Base-by-base conservation (phyloP, 495 filamentous ascomycete species). In the Evernia prunastri region DNA sequence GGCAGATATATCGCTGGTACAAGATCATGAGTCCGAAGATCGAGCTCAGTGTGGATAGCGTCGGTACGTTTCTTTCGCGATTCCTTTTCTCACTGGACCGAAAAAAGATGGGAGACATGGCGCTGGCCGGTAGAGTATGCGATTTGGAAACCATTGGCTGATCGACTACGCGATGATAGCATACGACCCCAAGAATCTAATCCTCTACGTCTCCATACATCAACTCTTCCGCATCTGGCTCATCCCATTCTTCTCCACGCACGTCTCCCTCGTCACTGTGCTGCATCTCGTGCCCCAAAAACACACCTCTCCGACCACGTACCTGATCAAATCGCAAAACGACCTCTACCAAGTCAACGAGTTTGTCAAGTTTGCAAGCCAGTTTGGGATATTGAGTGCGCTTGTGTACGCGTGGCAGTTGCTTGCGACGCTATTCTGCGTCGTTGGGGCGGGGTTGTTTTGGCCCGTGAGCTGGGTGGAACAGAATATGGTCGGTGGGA, bases 331-430 rank as follows among this genome's bases (percentile, higher is more conserved):
- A 15, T 80, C 77, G 42, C 91, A 96, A 69, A 86, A 94, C 64
- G 91, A 96, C 69, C 75, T 92, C 25, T 96, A 96, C 68, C 90
- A 94, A 71, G 78, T 84, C 5, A 86, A 87, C 37, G 86, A 96
- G 68, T 87, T 89, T 67, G 74, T 94, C 54, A 87, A 87, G 66
- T 95, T 94, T 66, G 31, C 79, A 36, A 20, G 79, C 40, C 78
- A 18, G 92, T 85, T 56, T 87, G 84, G 56, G 25, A 40, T 66
- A 15, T 23, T 66, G 58, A 56, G 43, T 1, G 20, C 56, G 63
- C 58, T 69, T 1, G 73, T 90, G 0, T 77, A 79, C 67, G 39
- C 78, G 7, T 85, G 80, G 80, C 89, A 92, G 73, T 69, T 86
- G 20, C 75, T 82, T 40, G 83, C 86, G 31, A 88, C 88, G 12